Base-by-base conservation (phyloP, 371 early-diverging fungal genomes). In the Entomophthora muscae region DNA sequence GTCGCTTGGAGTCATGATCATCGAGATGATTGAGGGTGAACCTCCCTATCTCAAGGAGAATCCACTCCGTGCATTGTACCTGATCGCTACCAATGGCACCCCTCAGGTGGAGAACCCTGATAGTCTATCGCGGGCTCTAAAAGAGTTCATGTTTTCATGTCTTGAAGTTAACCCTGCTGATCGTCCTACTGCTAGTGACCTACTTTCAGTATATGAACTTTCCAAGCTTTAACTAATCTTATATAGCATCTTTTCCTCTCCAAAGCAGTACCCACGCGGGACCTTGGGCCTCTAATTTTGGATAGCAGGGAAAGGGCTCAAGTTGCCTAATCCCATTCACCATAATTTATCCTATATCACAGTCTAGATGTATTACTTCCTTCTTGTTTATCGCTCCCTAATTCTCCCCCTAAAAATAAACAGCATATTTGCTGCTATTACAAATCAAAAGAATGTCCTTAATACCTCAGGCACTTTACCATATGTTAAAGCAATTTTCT, bases 1-100 rank as follows among this genome's bases (percentile, higher is more conserved):
- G 98, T 88, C 90, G 13, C 73, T 93, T 2, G 96, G 93, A 5
- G 91, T 95, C 66, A 85, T 93, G 77, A 73, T 60, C 23, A 65
- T 67, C 32, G 68, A 65, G 31, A 67, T 65, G 68, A 53, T 63
- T 13, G 82, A 31, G 32, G 57, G 57, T 12, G 57, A 64, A 27
- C 64, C 64, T 17, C 64, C 57, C 28, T 64, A 64, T 28, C 24
- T 64, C 12, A 42, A 64, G 28, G 32, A 55, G 22, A 42, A 58
- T n/a, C 62, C 57, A 32, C 56, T 67, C n/a, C 57, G 30, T 32
- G 63, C 84, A 52, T 71, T 83, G 53, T 81, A 80, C 65, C 68
- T 82, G 57, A 81, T 83, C 68, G 84, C 81, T 0, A 79, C 80
- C 22, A 78, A 77, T 66, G 84, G 80, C 10, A 63, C 79, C 31